A percentile compares a stretch with the other conserved stretches of the same genome.
Evolutionary conservation across 306 rosid genomes (phyloP).

Genomic region (Chamaecrista fasciculata): DNA sequence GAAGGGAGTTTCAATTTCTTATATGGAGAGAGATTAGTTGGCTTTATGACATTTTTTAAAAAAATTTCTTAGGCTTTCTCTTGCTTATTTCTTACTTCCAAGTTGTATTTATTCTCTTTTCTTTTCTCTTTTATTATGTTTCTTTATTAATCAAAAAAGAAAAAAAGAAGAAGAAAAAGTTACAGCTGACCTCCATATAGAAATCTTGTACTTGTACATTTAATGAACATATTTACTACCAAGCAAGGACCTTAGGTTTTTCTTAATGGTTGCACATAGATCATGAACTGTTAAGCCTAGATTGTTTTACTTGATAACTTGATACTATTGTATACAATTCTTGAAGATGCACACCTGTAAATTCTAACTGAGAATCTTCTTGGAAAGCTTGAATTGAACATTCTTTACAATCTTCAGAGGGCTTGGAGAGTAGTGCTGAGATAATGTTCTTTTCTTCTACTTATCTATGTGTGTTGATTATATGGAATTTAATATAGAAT

Average conservation of each 20-base stretch:
- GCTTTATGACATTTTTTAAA: background rate
- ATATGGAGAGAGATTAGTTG: background rate
- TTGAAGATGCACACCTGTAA: background rate
- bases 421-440: background rate
- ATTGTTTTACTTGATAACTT: background rate
- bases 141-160: background rate
- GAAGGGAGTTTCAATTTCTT: background rate
- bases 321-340: background rate
- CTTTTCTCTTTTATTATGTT: too few relatives aligned
- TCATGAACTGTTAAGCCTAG: background rate
- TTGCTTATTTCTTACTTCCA: background rate
- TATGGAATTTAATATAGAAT: background rate
- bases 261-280: background rate
- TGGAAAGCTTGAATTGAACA: background rate
- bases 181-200: background rate
- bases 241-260: background rate
- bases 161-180: background rate
- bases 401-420: background rate
- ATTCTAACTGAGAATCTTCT: background rate
- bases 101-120: background rate
- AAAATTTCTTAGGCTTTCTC: background rate
- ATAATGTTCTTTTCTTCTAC: background rate
- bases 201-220: background rate
- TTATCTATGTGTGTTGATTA: background rate
- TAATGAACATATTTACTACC: conserved; percentile 5